Evolutionary conservation across 306 rosid species (phyloP), one percentile per base, ranked within the genome.

Genomic region (Fragaria iinumae): DNA sequence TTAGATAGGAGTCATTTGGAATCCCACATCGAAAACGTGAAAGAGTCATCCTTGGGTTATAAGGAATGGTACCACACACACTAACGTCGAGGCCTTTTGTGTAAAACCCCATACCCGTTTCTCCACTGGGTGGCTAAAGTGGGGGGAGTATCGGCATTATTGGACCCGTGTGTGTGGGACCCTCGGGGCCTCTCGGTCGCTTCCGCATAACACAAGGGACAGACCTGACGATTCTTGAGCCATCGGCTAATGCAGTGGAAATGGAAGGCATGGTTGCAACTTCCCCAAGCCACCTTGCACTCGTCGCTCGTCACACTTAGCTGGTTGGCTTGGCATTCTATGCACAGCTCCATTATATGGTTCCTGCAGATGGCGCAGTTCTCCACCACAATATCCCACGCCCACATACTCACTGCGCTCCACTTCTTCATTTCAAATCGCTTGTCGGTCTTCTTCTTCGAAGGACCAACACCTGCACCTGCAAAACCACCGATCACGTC

Each of bases 231-330:
- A 39, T 94, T 87, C 85, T 93, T 90, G 39, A 93, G 88, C 98
- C 98, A 93, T 69, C 91, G 81, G 87, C 97, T 93, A 44, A 93
- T 93, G 89, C 98, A 93, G 84, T 93, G 98, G 80, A 93, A 93
- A 83, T 93, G 97, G 82, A 93, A 93, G 23, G 97, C 97, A 77
- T 93, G 98, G 87, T 14, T 49, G 55, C 55, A 49, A 49, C n/a
- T 49, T 49, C 55, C 55, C 55, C 55, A 49, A 49, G 55, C 55
- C 55, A 49, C n/a, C n/a, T n/a, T 49, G 17, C 55, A 49, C 20
- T 49, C 55, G 5, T 49, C 55, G 55, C 55, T 49, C n/a, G n/a
- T 49, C 20, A 5, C 20, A 16, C n/a, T 49, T 4, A 3, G 5
- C 55, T 14, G 20, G n/a, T 14, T 49, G n/a, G 55, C 55, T 49